Percentiles rank a stretch among this genome's conserved stretches.
Evolutionary conservation across 805 yeast species (phyloP).

Genomic region (Monosporozyma aquatica): DNA sequence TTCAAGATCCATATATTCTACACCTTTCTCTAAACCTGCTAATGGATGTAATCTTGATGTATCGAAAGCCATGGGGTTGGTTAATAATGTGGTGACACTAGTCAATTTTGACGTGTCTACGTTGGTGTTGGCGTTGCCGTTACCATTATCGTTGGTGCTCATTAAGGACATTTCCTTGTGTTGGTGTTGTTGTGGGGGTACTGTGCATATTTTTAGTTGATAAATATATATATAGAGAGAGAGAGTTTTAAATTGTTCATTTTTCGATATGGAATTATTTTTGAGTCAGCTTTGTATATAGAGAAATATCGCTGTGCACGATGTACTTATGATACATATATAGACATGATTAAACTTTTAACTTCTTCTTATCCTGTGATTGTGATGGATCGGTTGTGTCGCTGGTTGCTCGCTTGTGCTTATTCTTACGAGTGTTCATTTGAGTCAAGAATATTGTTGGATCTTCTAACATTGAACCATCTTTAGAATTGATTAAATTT

Average conservation of each 20-base stretch:
- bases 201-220: too few relatives aligned
- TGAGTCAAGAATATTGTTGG: constrained; percentile 12
- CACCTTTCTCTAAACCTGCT: constrained; percentile 83
- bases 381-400: background rate
- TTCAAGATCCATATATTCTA: constrained; percentile 85
- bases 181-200: constrained; percentile 19
- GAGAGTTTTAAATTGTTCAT: too few relatives aligned
- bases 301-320: too few relatives aligned
- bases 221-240: background rate
- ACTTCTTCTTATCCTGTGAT: too few relatives aligned
- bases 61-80: constrained; percentile 52
- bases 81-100: constrained; percentile 54
- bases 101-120: constrained; percentile 4
- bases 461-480: constrained; percentile 16
- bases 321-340: background rate
- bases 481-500: constrained; percentile 11
- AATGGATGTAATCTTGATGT: constrained; percentile 75
- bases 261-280: too few relatives aligned
- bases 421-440: constrained; percentile 5
- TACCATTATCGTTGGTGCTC: background rate
- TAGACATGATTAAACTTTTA: background rate
- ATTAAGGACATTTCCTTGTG: background rate
- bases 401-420: background rate
- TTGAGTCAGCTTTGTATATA: too few relatives aligned
- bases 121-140: background rate